Evolutionary conservation across 345 rosid species (phyloP).

Genomic region (Carallia pectinifolia): DNA sequence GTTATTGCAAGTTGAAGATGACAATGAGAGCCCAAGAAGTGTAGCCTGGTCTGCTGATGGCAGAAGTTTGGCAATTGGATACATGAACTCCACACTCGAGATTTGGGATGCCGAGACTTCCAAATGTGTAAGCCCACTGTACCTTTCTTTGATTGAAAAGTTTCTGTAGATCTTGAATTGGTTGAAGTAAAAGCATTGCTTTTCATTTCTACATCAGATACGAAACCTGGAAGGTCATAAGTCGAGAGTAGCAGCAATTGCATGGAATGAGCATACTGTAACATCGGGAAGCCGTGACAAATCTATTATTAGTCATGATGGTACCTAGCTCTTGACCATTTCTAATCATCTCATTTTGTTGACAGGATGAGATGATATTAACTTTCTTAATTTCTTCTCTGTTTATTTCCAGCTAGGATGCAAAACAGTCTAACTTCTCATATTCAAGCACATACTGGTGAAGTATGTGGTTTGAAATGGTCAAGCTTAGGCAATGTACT

Average conservation of each 20-base stretch:
- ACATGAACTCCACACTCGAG: conserved; percentile 33
- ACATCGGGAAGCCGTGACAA: conserved; percentile 53
- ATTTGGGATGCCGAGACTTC: conserved; percentile 50
- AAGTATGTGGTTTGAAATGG: conserved; percentile 55
- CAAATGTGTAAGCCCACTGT: conserved; percentile 35
- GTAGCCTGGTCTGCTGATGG: conserved; percentile 44
- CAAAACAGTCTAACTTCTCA: conserved; percentile 25
- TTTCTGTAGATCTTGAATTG: not conserved
- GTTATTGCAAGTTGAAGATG: conserved; percentile 24
- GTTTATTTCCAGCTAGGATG: conserved; percentile 34
- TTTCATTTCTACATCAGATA: conserved; percentile 16
- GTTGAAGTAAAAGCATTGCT: not conserved
- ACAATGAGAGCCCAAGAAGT: conserved; percentile 38
- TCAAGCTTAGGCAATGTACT: conserved; percentile 41
- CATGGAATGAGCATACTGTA: conserved; percentile 43
- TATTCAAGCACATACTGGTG: conserved; percentile 35
- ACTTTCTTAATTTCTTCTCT: not conserved
- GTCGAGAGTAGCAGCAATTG: conserved; percentile 32
- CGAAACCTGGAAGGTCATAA: conserved; percentile 40
- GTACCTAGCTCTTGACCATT: conserved; percentile 18
- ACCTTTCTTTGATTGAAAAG: not conserved
- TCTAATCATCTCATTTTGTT: not conserved
- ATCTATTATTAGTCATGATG: conserved; percentile 47
- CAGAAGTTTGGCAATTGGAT: conserved; percentile 40
- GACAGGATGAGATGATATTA: not conserved